Base-by-base conservation (phyloP, 192 early-diverging fungal genomes). In the Chytriomyces sp. region DNA sequence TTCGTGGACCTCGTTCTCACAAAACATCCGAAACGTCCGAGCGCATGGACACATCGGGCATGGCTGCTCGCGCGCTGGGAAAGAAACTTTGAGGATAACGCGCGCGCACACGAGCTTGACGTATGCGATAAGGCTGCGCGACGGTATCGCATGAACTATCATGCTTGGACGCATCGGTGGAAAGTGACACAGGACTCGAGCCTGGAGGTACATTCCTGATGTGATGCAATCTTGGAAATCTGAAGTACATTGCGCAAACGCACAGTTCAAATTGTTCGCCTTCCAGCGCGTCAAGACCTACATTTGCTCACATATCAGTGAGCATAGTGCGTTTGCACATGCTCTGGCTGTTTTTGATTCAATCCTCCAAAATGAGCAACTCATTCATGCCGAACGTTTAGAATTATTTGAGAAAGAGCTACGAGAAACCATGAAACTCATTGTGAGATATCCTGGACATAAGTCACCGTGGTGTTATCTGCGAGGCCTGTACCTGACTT, bases 391-490 rank as follows among this genome's bases (percentile, higher is more conserved):
- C 44, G 28, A 6, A 0, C 5, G 5, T 2, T 6, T 25, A 7
- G 53, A 53, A 36, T 37, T 68, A 17, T 56, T 68, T 22, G 2
- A 68, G 0, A 7, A 17, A 22, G 52, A 68, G 32, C 5, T 68
- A 12, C 6, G 5, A 22, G 66, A 55, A 6, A 26, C 68, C 7
- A 70, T 70, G 68, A 5, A 25, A 10, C 39, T 57, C 0, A 70
- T 70, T 59, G 68, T 59, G n/a, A 4, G 19, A 38, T 70, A 70
- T 59, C 68, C 68, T 17, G 68, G 68, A 5, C 68, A 70, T 40
- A 70, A 70, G 41, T 70, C 68, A 39, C 55, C 68, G 38, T 70
- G 68, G 68, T 70, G 68, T 44, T 70, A 70, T 44, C 41, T 70
- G 30, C 68, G 59, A 39, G 68, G 68, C 12, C 37, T 70, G 55